A percentile compares a stretch with the other conserved stretches of the same genome.
Conservation (phyloP, 306 rosid species). For the Amphicarpaea edgeworthii region DNA sequence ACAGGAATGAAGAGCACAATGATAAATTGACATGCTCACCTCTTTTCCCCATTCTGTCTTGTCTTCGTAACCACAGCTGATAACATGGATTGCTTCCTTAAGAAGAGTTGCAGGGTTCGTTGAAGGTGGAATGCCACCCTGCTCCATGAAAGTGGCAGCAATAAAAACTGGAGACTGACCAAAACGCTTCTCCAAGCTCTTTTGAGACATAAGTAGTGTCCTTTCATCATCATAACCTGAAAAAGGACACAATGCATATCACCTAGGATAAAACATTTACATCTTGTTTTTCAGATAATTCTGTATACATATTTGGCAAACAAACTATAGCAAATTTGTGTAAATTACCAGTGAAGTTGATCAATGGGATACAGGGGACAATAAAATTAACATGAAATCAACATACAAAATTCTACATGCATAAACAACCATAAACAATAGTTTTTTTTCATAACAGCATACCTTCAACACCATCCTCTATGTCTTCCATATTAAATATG, state of each 20-base stretch:
- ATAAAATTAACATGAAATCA: slow-evolving; percentile 14
- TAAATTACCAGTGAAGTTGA: neutral
- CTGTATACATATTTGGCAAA: slow-evolving; percentile 5
- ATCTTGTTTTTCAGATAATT: slow-evolving; percentile 33
- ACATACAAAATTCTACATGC: neutral
- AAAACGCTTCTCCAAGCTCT: slow-evolving; percentile 97
- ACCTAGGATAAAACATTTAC: slow-evolving; percentile 13
- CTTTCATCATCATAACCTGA: slow-evolving; percentile 97
- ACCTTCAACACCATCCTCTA: slow-evolving; percentile 99
- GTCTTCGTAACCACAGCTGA: slow-evolving; percentile 99
- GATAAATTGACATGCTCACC: slow-evolving; percentile 56
- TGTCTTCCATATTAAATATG: slow-evolving; percentile 93
- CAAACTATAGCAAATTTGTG: neutral
- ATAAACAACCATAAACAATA: slow-evolving; percentile 12
- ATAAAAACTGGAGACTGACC: slow-evolving; percentile 99
- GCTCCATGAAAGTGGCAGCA: slow-evolving; percentile 98
- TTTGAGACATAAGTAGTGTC: slow-evolving; percentile 89
- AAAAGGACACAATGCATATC: slow-evolving; percentile 35
- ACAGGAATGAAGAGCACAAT: slow-evolving; percentile 25
- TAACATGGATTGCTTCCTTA: slow-evolving; percentile 98
- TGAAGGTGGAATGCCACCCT: slow-evolving; percentile 97
- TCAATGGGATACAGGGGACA: neutral
- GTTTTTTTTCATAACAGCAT: slow-evolving; percentile 37
- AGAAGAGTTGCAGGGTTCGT: slow-evolving; percentile 97
- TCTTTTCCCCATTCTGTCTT: slow-evolving; percentile 99